These are phyloP conservation scores for Candida albicans DNA, from an alignment of 1,139 yeast species.

Conservation along the genomic window DNA sequence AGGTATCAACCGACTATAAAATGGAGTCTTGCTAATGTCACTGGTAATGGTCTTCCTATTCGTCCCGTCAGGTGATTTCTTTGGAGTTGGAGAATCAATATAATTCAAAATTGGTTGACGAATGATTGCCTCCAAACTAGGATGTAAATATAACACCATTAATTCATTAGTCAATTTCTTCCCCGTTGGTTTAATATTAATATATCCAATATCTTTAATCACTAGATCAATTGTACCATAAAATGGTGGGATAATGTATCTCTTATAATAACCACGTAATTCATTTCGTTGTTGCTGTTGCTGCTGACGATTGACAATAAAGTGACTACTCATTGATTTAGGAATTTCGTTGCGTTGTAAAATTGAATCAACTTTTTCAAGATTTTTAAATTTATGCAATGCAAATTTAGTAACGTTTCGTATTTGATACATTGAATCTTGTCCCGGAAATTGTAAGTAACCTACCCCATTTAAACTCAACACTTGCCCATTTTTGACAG, in stretches of 20 bases:
- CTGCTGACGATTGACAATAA: too few relatives aligned
- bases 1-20: slow-evolving; percentile 24
- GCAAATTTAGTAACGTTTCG: slow-evolving; percentile 38
- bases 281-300: too few relatives aligned
- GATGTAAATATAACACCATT: slow-evolving; percentile 34
- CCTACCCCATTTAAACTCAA: slow-evolving; percentile 63
- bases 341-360: slow-evolving; percentile 2
- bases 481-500: slow-evolving; percentile 46
- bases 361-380: slow-evolving; percentile 29
- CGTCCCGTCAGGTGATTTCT: slow-evolving; percentile 39
- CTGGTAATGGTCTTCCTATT: slow-evolving; percentile 33
- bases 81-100: slow-evolving; percentile 20
- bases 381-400: slow-evolving; percentile 24
- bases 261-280: neutral
- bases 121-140: slow-evolving; percentile 29
- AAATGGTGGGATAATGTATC: slow-evolving; percentile 62
- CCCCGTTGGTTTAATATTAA: slow-evolving; percentile 68
- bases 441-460: slow-evolving; percentile 40
- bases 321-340: too few relatives aligned
- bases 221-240: slow-evolving; percentile 68
- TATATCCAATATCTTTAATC: slow-evolving; percentile 64
- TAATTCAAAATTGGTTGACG: slow-evolving; percentile 40
- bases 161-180: slow-evolving; percentile 28
- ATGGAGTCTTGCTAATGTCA: slow-evolving; percentile 18
- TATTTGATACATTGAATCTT: slow-evolving; percentile 42